phyloP scores from a whole-genome alignment of 1,139 yeast species.

The Taiozyma sp. region DNA sequence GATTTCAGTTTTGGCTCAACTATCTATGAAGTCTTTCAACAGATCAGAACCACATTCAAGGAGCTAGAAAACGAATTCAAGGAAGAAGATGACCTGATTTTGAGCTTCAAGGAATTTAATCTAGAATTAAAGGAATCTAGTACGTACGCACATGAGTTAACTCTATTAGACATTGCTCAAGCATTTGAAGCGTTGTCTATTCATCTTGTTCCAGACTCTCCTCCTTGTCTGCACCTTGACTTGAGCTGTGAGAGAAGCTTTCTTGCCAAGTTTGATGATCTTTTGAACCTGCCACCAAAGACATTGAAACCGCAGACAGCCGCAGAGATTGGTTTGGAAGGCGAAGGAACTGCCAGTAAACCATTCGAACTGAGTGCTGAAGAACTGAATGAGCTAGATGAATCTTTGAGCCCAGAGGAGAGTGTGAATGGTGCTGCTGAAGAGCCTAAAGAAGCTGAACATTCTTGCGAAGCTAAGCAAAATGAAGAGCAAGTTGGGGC shows the following conservation, averaged over 20 bases:
- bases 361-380: slow-evolving; percentile 4
- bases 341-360: background rate
- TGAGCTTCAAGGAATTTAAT: slow-evolving; percentile 18
- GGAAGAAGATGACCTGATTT: slow-evolving; percentile 15
- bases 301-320: background rate
- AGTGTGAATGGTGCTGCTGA: background rate
- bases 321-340: background rate
- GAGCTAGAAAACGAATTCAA: slow-evolving; percentile 16
- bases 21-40: slow-evolving; percentile 11
- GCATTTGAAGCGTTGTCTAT: slow-evolving; percentile 9
- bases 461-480: background rate
- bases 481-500: background rate
- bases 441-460: background rate
- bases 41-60: slow-evolving; percentile 16
- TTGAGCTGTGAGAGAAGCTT: slow-evolving; percentile 13
- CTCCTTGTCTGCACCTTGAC: slow-evolving; percentile 12
- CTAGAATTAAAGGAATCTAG: slow-evolving; percentile 15
- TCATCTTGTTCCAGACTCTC: slow-evolving; percentile 4
- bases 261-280: slow-evolving; percentile 1
- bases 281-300: background rate
- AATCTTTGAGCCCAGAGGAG: background rate
- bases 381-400: slow-evolving; percentile 1
- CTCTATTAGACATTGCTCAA: slow-evolving; percentile 13
- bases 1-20: slow-evolving; percentile 9
- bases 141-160: slow-evolving; percentile 11